phyloP scores from a whole-genome alignment of 257 asterid species.

The Rhazya stricta region DNA sequence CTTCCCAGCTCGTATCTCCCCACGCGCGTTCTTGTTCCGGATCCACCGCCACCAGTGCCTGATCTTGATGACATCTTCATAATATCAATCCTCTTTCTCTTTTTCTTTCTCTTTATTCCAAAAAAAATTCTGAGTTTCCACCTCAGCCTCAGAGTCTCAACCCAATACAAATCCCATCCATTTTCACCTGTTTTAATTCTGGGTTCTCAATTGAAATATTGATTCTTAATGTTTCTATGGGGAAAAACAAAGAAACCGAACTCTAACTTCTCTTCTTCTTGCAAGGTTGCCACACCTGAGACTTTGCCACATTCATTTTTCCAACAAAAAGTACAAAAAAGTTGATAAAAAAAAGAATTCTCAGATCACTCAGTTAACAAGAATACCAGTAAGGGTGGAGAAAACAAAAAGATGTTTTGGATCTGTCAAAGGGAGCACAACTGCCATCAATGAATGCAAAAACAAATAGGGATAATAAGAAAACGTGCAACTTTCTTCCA shows the following conservation, averaged over 20 bases:
- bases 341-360: neutral
- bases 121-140: slow-evolving; percentile 10
- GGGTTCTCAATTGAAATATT: neutral
- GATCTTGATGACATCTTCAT: slow-evolving; percentile 61
- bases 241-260: slow-evolving; percentile 10
- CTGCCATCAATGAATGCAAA: neutral
- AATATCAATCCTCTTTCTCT: neutral
- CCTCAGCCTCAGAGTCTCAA: slow-evolving; percentile 8
- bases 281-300: slow-evolving; percentile 96
- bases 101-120: slow-evolving; percentile 10
- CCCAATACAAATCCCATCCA: slow-evolving; percentile 58
- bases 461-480: neutral
- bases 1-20: slow-evolving; percentile 90
- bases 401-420: neutral
- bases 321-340: neutral
- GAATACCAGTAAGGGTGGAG: neutral
- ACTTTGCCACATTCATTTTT: slow-evolving; percentile 61
- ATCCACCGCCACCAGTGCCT: slow-evolving; percentile 32
- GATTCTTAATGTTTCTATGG: slow-evolving; percentile 1
- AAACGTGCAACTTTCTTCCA: neutral
- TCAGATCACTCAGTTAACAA: slow-evolving; percentile 7
- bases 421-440: neutral
- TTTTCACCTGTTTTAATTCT: neutral
- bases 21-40: slow-evolving; percentile 56
- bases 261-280: slow-evolving; percentile 76